Conservation (phyloP, 1,139 yeast species). For the Debaryomycetaceae sp. region DNA sequence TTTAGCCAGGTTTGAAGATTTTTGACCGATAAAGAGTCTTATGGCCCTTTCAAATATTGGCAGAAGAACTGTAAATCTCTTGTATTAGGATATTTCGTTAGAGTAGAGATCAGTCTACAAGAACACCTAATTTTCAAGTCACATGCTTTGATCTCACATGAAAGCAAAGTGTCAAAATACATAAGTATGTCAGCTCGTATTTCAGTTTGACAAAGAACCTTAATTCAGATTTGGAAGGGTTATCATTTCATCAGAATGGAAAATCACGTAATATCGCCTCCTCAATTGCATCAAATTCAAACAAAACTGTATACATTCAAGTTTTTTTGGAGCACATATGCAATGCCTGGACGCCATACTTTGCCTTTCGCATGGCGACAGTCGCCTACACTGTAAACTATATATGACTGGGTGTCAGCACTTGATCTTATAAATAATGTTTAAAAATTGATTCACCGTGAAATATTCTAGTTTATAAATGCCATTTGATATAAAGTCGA, state of each 20-base stretch:
- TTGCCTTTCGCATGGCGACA: neutral
- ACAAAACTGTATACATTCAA: neutral
- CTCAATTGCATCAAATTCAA: neutral
- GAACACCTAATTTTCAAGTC: too few relatives aligned
- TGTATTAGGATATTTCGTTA: too few relatives aligned
- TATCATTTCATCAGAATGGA: neutral
- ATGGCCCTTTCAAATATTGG: too few relatives aligned
- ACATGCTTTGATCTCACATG: too few relatives aligned
- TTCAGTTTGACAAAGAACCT: too few relatives aligned
- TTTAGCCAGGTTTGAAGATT: too few relatives aligned
- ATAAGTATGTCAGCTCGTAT: too few relatives aligned
- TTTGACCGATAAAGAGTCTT: too few relatives aligned
- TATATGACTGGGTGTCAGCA: neutral
- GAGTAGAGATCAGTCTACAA: too few relatives aligned
- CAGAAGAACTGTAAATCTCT: too few relatives aligned
- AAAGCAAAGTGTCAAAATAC: too few relatives aligned
- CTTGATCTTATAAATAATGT: neutral
- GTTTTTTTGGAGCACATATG: neutral
- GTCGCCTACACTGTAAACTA: neutral
- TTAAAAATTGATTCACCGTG: neutral
- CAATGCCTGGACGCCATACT: neutral
- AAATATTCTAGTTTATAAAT: conserved; percentile 1
- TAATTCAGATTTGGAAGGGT: too few relatives aligned
- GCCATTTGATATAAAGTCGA: conserved; percentile 6
- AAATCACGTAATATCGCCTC: neutral